Base-by-base conservation (phyloP, 129 eudicot species). In the Logfia minima region DNA sequence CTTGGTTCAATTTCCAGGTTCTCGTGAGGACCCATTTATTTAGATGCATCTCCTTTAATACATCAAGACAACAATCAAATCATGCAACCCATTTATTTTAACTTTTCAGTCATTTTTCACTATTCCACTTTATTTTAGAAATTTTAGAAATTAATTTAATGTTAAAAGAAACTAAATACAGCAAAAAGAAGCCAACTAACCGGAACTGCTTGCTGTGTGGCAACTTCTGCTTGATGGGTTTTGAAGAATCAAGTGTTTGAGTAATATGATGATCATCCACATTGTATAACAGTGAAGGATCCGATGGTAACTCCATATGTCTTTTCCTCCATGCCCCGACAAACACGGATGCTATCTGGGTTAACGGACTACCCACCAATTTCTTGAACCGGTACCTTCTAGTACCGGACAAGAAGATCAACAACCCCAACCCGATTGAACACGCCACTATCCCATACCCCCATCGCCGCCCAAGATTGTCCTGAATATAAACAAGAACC, bases 171-270 rank as follows among this genome's bases (percentile, higher is more conserved):
- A 21, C 0, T 2, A 4, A 18, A 55, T 2, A 0, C 2, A 53
- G 1, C 11, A 16, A 41, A 39, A 3, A 7, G 48, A 7, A 4
- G 19, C 17, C 53, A 45, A 85, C 91, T 82, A 4, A 94, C 98
- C 97, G 91, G 73, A 82, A 94, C 77, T 91, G 88, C 64, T 94
- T 91, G 88, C 90, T 91, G 72, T 87, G 97, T 0, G 97, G 97
- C 56, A 94, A 77, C 82, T 79, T 86, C 52, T 91, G 96, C 77
- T 94, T 94, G 72, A 80, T 18, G 24, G 1, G 79, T 72, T 81
- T 86, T 53, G 75, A 66, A 32, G 65, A 2, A 43, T 84, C 85
- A 23, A 22, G 22, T 16, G 63, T 56, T 56, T 83, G 87, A 51
- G 48, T 34, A 34, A 43, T 2, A 19, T 55, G n/a, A 65, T 79